Evolutionary conservation across 495 filamentous ascomycete genomes (phyloP).

Genomic region (Aspergillus avenaceus): DNA sequence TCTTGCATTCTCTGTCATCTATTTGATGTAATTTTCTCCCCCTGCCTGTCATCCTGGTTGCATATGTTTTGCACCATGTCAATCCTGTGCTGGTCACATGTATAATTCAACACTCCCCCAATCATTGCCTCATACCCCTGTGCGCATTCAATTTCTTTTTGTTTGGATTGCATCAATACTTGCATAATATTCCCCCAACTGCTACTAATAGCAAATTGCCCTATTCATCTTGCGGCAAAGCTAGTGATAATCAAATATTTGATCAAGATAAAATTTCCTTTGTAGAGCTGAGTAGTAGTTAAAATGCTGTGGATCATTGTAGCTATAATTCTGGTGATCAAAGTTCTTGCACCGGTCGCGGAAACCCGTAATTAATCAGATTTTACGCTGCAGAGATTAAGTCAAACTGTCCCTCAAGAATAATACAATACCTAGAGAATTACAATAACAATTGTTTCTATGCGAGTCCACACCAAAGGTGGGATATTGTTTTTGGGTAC

Average conservation of each 20-base stretch:
- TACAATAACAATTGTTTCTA: too few relatives aligned
- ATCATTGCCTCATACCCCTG: conserved; percentile 29
- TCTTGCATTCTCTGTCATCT: conserved; percentile 17
- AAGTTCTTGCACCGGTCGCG: too few relatives aligned
- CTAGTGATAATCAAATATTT: conserved; percentile 20
- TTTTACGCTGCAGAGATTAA: too few relatives aligned
- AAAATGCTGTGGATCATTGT: too few relatives aligned
- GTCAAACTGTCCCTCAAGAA: too few relatives aligned
- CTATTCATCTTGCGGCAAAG: conserved; percentile 15
- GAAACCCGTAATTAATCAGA: too few relatives aligned
- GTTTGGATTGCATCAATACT: conserved; percentile 13
- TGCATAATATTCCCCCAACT: conserved; percentile 18
- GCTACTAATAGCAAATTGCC: conserved; percentile 14
- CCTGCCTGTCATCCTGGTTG: conserved; percentile 9
- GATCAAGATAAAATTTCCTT: not conserved
- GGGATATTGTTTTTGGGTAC: too few relatives aligned
- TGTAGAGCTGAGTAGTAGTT: not conserved
- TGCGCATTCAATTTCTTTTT: conserved; percentile 20
- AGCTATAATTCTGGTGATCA: too few relatives aligned
- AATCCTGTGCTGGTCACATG: conserved; percentile 28
- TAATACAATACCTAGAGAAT: too few relatives aligned
- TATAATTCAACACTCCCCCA: conserved; percentile 23
- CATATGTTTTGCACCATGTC: not conserved
- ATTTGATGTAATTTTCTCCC: conserved; percentile 18
- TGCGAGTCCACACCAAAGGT: too few relatives aligned